These are phyloP conservation scores for Trebouxia sp. DNA, from an alignment of 139 green algal species.

Conservation along the genomic window DNA sequence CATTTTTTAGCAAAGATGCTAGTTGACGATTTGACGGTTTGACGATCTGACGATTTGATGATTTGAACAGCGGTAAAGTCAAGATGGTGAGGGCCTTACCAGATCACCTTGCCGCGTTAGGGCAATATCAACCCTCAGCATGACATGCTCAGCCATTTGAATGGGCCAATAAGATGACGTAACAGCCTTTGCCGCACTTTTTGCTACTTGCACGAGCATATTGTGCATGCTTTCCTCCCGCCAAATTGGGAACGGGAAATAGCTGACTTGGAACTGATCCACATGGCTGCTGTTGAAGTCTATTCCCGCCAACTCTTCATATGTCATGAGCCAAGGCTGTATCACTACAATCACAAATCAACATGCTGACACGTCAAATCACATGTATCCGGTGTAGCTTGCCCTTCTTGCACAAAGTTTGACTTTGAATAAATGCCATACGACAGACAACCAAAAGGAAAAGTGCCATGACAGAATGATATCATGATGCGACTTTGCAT, in stretches of 20 bases:
- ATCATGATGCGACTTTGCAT: too few species aligned
- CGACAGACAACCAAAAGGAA: too few species aligned
- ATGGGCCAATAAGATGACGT: not conserved
- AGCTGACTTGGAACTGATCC: conserved; percentile 1
- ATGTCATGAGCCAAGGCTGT: not conserved
- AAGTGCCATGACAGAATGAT: too few species aligned
- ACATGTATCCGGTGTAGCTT: not conserved
- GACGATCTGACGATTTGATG: not conserved
- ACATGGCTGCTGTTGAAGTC: conserved; percentile 18
- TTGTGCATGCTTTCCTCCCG: not conserved
- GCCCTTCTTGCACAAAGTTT: not conserved
- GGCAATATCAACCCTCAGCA: conserved; percentile 3
- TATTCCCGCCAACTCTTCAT: not conserved
- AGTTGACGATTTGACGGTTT: not conserved
- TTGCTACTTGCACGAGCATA: not conserved
- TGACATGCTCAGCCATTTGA: not conserved
- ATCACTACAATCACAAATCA: not conserved
- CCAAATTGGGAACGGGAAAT: conserved; percentile 14
- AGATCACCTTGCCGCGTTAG: not conserved
- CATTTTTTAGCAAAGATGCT: not conserved
- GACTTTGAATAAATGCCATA: too few species aligned
- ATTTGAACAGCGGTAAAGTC: not conserved
- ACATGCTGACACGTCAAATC: not conserved
- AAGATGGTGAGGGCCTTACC: not conserved
- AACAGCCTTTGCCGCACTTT: not conserved